These are phyloP conservation scores for Conticribra guillardii DNA, from an alignment of 108 stramenopile genomes.

Conservation along the genomic window DNA sequence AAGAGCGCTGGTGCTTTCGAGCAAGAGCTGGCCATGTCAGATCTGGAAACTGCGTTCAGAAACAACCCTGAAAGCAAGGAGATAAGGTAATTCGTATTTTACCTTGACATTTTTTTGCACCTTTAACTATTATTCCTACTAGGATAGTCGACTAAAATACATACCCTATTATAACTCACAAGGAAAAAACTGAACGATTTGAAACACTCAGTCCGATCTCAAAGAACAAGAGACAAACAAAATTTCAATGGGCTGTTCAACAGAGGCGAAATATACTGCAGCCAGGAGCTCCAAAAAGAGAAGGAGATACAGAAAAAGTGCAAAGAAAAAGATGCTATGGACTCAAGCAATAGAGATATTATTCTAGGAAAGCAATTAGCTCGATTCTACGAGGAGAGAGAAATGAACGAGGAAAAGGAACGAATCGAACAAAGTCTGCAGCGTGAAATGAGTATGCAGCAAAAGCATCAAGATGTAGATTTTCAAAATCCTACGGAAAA, in stretches of 20 bases:
- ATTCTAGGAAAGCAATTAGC: slow-evolving; percentile 19
- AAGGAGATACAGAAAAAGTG: slow-evolving; percentile 8
- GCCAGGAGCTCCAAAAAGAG: slow-evolving; percentile 24
- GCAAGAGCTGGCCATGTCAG: slow-evolving; percentile 35
- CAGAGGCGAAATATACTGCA: slow-evolving; percentile 43
- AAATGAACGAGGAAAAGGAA: slow-evolving; percentile 29
- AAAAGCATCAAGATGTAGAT: slow-evolving; percentile 1
- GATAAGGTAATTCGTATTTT: background rate
- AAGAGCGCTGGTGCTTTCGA: slow-evolving; percentile 39
- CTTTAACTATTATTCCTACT: background rate
- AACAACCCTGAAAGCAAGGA: slow-evolving; percentile 29
- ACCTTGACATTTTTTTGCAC: background rate
- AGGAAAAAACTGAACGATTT: slow-evolving; percentile 6
- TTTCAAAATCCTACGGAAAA: slow-evolving; percentile 44
- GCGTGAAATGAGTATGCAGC: background rate
- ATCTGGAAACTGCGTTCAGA: slow-evolving; percentile 36
- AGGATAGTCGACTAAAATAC: background rate
- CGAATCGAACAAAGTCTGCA: slow-evolving; percentile 24
- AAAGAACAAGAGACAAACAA: slow-evolving; percentile 33
- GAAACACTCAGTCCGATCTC: slow-evolving; percentile 7
- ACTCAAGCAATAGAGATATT: slow-evolving; percentile 5
- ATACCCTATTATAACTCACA: background rate
- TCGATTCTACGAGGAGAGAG: slow-evolving; percentile 32
- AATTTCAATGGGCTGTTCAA: slow-evolving; percentile 46
- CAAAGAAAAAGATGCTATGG: slow-evolving; percentile 1